Conservation (phyloP, 306 rosid species). For the Ammopiptanthus mongolicus region DNA sequence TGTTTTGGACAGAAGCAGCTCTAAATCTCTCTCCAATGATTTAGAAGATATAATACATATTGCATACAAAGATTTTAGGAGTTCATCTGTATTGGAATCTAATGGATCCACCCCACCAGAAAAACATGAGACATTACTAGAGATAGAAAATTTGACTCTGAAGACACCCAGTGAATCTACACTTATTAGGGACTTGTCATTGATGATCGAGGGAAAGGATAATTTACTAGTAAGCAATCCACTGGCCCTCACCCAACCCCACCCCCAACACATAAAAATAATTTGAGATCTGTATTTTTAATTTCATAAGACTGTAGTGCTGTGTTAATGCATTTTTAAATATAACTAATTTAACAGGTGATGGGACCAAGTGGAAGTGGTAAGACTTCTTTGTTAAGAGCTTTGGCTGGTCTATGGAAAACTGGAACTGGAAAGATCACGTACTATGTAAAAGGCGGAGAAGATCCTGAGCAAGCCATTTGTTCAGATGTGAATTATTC, state of each 20-base stretch:
- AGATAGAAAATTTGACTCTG: slow-evolving; percentile 68
- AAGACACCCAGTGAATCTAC: slow-evolving; percentile 71
- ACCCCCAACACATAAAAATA: not conserved
- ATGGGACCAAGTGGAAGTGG: slow-evolving; percentile 94
- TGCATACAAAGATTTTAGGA: slow-evolving; percentile 38
- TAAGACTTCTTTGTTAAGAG: slow-evolving; percentile 86
- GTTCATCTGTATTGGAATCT: slow-evolving; percentile 44
- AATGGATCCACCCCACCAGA: slow-evolving; percentile 64
- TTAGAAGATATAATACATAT: slow-evolving; percentile 64
- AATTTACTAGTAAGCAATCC: slow-evolving; percentile 63
- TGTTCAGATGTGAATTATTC: slow-evolving; percentile 33
- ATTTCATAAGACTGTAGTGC: not conserved
- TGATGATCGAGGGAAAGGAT: slow-evolving; percentile 58
- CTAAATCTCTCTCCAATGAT: slow-evolving; percentile 40
- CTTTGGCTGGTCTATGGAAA: slow-evolving; percentile 94
- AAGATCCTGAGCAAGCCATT: slow-evolving; percentile 27
- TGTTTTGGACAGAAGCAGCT: slow-evolving; percentile 55
- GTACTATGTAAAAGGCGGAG: slow-evolving; percentile 53
- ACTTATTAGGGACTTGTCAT: slow-evolving; percentile 62
- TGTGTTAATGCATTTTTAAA: slow-evolving; percentile 11
- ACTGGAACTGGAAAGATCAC: slow-evolving; percentile 74
- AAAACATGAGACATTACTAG: slow-evolving; percentile 48
- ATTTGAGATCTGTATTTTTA: not conserved
- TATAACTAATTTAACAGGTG: slow-evolving; percentile 45
- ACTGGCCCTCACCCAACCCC: not conserved